Evolutionary conservation across 805 yeast species (phyloP).

Genomic region (Cyberlindnera mississippiensis): DNA sequence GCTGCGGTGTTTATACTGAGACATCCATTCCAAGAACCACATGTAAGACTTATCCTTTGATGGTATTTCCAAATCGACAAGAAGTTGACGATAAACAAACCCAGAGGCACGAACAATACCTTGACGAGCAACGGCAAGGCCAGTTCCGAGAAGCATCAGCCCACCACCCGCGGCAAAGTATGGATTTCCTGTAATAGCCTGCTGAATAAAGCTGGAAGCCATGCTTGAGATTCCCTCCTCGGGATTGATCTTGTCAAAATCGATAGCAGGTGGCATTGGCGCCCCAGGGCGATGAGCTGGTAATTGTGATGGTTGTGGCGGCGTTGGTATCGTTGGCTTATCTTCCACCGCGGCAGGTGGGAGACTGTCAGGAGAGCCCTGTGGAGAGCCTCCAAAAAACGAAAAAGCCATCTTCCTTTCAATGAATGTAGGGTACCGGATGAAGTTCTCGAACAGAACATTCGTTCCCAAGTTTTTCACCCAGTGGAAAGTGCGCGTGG

Average conservation of each 20-base stretch:
- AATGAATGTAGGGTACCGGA: neutral
- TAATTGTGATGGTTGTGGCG: constrained; percentile 6
- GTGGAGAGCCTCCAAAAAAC: constrained; percentile 1
- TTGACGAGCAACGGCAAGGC: constrained; percentile 70
- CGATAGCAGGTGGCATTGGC: constrained; percentile 21
- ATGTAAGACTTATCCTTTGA: constrained; percentile 88
- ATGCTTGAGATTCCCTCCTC: constrained; percentile 29
- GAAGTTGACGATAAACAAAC: constrained; percentile 72
- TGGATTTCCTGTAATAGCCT: constrained; percentile 71
- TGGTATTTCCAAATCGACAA: constrained; percentile 91
- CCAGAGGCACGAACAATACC: constrained; percentile 61
- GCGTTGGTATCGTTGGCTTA: neutral
- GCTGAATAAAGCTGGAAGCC: constrained; percentile 40
- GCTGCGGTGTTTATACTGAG: constrained; percentile 66
- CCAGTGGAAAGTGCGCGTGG: too few relatives aligned
- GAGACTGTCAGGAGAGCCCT: neutral
- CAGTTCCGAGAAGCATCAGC: constrained; percentile 90
- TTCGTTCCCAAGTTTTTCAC: too few relatives aligned
- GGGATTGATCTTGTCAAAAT: constrained; percentile 20
- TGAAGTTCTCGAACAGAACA: too few relatives aligned
- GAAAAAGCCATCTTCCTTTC: neutral
- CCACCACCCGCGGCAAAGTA: constrained; percentile 99
- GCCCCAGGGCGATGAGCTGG: constrained; percentile 4
- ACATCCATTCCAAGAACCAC: constrained; percentile 98
- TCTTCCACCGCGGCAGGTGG: neutral